Percentiles rank a stretch among this genome's conserved stretches.
Evolutionary conservation across 768 basidiomycete species (phyloP).

Genomic region (Naematelia encephala): DNA sequence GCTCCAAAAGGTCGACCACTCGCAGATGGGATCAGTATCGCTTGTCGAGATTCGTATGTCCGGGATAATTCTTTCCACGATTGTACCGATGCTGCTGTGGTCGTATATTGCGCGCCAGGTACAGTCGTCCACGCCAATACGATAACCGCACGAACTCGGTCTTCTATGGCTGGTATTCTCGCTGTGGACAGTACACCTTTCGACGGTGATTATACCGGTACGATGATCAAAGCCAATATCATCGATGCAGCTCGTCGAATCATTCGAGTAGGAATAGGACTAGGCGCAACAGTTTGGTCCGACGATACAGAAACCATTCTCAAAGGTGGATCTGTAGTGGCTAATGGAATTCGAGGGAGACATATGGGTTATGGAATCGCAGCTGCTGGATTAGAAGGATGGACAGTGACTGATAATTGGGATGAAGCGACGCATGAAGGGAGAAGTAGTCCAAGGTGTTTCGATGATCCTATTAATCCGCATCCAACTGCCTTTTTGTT

Average conservation of each 20-base stretch:
- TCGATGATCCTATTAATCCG: slow-evolving; percentile 47
- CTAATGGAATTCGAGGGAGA: slow-evolving; percentile 50
- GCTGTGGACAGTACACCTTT: slow-evolving; percentile 53
- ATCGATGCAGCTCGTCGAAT: slow-evolving; percentile 48
- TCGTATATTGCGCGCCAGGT: slow-evolving; percentile 54
- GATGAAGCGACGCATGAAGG: slow-evolving; percentile 48
- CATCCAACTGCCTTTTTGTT: slow-evolving; percentile 46
- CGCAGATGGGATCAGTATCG: slow-evolving; percentile 53
- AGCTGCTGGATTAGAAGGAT: slow-evolving; percentile 49
- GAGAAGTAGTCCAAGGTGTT: slow-evolving; percentile 40
- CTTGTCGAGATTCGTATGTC: slow-evolving; percentile 51
- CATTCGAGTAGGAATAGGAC: slow-evolving; percentile 53
- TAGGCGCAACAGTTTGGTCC: slow-evolving; percentile 53
- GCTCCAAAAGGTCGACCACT: slow-evolving; percentile 50
- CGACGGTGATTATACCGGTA: slow-evolving; percentile 51
- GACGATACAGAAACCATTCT: slow-evolving; percentile 51
- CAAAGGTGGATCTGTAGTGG: slow-evolving; percentile 49
- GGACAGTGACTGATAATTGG: slow-evolving; percentile 52
- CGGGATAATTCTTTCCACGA: slow-evolving; percentile 51
- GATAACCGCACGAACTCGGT: slow-evolving; percentile 45
- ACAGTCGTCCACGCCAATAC: slow-evolving; percentile 50
- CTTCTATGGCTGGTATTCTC: slow-evolving; percentile 53
- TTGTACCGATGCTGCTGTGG: slow-evolving; percentile 52
- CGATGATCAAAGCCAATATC: slow-evolving; percentile 51
- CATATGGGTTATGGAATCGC: slow-evolving; percentile 54